Evolutionary conservation across 139 green algal species (phyloP).

Genomic region (Choricystis sp.): DNA sequence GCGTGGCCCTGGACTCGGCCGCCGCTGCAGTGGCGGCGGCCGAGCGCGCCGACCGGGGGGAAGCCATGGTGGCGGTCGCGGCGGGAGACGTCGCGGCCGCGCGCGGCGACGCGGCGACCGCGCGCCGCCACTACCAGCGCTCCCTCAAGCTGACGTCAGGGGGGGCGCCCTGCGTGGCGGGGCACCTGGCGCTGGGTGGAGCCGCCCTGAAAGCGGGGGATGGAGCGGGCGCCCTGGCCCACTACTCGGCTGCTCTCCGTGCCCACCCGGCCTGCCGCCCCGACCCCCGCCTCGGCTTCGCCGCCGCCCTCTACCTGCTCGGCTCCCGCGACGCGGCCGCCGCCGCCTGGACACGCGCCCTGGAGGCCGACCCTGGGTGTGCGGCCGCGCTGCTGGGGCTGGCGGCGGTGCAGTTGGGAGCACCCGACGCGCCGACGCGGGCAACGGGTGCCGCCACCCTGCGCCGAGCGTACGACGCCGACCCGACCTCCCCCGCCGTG

Average conservation of each 20-base stretch:
- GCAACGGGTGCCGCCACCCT: neutral
- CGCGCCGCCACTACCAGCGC: neutral
- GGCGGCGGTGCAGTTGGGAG: neutral
- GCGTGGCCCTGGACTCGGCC: neutral
- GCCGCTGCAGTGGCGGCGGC: neutral
- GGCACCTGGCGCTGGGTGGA: neutral
- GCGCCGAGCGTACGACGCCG: neutral
- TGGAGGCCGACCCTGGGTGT: neutral
- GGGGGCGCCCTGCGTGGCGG: neutral
- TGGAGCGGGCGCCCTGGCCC: neutral
- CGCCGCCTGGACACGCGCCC: neutral
- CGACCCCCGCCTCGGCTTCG: neutral
- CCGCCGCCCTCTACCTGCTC: neutral
- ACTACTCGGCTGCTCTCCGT: neutral
- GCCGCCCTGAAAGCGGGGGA: neutral
- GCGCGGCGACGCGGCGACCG: too few relatives aligned
- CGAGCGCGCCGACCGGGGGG: too few relatives aligned
- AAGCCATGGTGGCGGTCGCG: neutral
- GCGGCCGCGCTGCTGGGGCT: neutral
- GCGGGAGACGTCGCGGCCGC: neutral
- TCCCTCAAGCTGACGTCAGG: neutral
- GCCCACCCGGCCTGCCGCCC: neutral
- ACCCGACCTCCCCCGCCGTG: neutral
- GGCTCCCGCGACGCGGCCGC: too few relatives aligned
- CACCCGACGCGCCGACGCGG: neutral